A percentile compares a stretch with the other conserved stretches of the same genome.
phyloP scores from a whole-genome alignment of 2,329 filamentous ascomycete genomes.

The Penicillium olsonii region DNA sequence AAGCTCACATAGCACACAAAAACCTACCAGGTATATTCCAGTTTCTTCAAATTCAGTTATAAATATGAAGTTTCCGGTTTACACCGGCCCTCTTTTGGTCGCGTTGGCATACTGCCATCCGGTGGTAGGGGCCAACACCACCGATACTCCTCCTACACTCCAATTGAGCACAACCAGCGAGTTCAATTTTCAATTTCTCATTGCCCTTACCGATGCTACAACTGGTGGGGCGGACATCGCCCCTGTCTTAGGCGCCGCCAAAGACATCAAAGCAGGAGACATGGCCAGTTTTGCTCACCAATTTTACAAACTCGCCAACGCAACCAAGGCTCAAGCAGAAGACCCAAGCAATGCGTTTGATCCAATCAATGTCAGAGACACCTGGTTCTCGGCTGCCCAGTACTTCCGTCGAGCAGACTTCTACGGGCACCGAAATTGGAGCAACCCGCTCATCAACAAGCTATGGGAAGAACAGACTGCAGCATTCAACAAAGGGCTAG shows the following conservation, averaged over 20 bases:
- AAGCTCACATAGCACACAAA: not conserved
- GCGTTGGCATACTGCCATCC: not conserved
- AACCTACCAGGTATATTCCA: no score
- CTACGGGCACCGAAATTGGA: not conserved
- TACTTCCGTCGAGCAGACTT: not conserved
- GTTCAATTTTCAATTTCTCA: not conserved
- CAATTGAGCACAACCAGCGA: not conserved
- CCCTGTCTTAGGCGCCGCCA: slow-evolving; percentile 20
- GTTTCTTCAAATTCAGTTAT: not conserved
- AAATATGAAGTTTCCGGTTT: not conserved
- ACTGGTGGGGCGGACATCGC: slow-evolving; percentile 19
- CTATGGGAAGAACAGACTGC: not conserved
- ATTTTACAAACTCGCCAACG: slow-evolving; percentile 17
- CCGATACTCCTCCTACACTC: not conserved
- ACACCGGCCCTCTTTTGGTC: not conserved
- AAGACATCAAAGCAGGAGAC: slow-evolving; percentile 19
- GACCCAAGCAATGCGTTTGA: not conserved
- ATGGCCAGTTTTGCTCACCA: slow-evolving; percentile 14
- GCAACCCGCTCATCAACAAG: not conserved
- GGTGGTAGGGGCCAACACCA: not conserved
- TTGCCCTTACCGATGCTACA: not conserved
- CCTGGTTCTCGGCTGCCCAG: not conserved
- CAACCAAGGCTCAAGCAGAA: not conserved
- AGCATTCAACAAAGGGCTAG: not conserved
- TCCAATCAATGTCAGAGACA: not conserved